Evolutionary conservation across 306 rosid genomes (phyloP), one percentile per base, ranked within the genome.

Genomic region (Rosa persica): DNA sequence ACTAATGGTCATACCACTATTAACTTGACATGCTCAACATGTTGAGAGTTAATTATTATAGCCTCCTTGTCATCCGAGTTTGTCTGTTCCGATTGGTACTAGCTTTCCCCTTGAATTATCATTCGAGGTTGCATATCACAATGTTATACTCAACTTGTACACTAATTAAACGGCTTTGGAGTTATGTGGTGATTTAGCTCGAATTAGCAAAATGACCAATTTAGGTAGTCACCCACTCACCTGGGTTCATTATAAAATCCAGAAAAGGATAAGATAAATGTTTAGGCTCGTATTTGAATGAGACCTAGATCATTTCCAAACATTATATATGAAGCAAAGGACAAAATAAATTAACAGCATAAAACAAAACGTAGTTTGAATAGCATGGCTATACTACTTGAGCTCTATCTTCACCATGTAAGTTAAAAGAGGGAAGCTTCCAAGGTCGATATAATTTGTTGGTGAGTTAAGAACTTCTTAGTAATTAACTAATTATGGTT

Each of bases 401-500:
- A 66, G 70, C 25, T 66, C 15, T 66, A 8, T 11, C 47, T 66
- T 38, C 43, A 65, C 70, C 44, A 65, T 17, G 19, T 16, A 65
- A 16, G 22, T 30, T 19, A 66, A 8, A 8, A 22, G 36, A 67
- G 72, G 5, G 62, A 8, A 20, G 30, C 16, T 66, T 66, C 10
- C n/a, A 17, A 11, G 36, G 36, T 67, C 42, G 9, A 38, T 36
- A 17, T 19, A 10, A 38, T 8, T 34, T 72, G 23, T 17, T 15
- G 78, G 48, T 5, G 23, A 15, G 42, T 52, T 42, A 36, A 39
- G 48, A 55, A 40, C 16, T 57, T 57, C 51, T 49, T 43, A 39
- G 70, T 75, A 75, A 75, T 19, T 48, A 57, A 39, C 58, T 75
- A 75, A 75, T 19, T 48, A 57, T 57, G 25, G 69, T 5, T 34